Percentiles rank a stretch among this genome's conserved stretches.
Conservation (phyloP, 2,329 filamentous ascomycete genomes). For the Akanthomyces muscarius region DNA sequence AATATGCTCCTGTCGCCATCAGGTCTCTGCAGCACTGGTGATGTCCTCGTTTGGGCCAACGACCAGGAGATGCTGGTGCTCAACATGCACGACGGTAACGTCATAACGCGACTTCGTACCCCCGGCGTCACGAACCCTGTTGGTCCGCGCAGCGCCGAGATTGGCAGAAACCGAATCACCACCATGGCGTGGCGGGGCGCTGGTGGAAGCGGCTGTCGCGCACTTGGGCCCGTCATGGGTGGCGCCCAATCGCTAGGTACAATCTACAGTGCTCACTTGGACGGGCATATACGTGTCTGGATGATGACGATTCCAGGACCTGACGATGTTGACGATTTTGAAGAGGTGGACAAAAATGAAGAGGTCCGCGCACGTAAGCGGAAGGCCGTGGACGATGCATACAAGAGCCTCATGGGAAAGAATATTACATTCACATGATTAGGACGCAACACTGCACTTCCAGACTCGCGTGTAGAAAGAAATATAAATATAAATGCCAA, state of each 20-base stretch:
- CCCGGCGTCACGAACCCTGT: constrained; percentile 51
- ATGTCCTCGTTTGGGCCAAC: constrained; percentile 78
- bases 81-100: constrained; percentile 70
- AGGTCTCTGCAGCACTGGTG: constrained; percentile 51
- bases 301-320: constrained; percentile 54
- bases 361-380: constrained; percentile 59
- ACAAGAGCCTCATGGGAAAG: constrained; percentile 68
- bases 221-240: constrained; percentile 57
- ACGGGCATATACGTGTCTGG: constrained; percentile 82
- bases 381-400: constrained; percentile 75
- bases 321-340: constrained; percentile 46
- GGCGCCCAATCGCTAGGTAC: constrained; percentile 49
- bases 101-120: constrained; percentile 67
- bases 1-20: constrained; percentile 62
- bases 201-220: constrained; percentile 54
- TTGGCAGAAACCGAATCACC: constrained; percentile 65
- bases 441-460: no score
- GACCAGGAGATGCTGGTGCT: constrained; percentile 75
- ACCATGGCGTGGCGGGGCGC: constrained; percentile 66
- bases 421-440: constrained; percentile 59
- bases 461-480: background rate
- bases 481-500: background rate
- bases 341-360: constrained; percentile 39
- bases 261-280: constrained; percentile 76
- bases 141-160: constrained; percentile 42